Percentiles rank a stretch among this genome's conserved stretches.
These are phyloP conservation scores for Pseudogymnoascus destructans DNA, from an alignment of 2,329 filamentous ascomycete genomes.

Conservation along the genomic window DNA sequence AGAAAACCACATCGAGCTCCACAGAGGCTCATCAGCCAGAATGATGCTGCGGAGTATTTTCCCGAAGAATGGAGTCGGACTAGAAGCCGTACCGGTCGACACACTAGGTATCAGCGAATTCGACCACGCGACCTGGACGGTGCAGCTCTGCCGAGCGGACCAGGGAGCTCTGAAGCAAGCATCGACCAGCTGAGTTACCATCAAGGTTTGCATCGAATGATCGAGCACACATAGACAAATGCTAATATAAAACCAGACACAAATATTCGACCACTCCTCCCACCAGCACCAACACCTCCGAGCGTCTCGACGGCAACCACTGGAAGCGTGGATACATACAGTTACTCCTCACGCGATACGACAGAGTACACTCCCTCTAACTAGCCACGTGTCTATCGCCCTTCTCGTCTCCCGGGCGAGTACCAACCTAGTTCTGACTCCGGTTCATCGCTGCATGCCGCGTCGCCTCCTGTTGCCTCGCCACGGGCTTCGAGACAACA, in stretches of 20 bases:
- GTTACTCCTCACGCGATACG: not conserved
- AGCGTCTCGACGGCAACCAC: not conserved
- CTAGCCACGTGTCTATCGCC: not conserved
- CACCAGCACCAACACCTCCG: not conserved
- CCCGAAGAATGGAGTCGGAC: conserved; percentile 6
- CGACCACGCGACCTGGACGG: not conserved
- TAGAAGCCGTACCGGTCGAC: not conserved
- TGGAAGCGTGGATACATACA: not conserved
- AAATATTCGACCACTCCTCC: not conserved
- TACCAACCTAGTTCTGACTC: not conserved
- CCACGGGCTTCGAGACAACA: not conserved
- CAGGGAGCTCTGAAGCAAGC: not conserved
- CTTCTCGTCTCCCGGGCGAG: not conserved
- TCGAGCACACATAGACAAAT: not conserved
- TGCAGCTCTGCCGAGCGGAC: not conserved
- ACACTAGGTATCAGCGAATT: not conserved
- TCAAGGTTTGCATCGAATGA: not conserved
- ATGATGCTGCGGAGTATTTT: not conserved
- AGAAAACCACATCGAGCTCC: not conserved
- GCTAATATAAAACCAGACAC: not conserved
- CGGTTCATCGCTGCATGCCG: not conserved
- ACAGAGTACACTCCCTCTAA: not conserved
- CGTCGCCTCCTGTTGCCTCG: not conserved
- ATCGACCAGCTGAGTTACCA: not conserved
- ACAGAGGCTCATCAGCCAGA: conserved; percentile 1